A percentile compares a stretch with the other conserved stretches of the same genome.
phyloP scores from a whole-genome alignment of 352 stramenopile genomes.

The Phytophthora pisi region DNA sequence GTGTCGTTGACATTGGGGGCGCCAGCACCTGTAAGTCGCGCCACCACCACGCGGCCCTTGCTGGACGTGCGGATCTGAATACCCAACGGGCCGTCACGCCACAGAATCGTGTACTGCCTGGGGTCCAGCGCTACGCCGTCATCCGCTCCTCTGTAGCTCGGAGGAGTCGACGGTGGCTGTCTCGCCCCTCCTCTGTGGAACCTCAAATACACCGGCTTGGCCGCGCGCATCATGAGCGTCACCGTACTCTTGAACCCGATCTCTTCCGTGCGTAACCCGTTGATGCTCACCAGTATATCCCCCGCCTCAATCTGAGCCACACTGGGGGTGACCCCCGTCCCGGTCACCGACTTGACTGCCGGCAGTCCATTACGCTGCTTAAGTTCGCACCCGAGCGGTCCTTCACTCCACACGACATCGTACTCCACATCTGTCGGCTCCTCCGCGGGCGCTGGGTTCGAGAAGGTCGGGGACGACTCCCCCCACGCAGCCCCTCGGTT shows the following conservation, averaged over 20 bases:
- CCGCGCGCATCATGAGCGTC: conserved; percentile 69
- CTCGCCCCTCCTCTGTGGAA: conserved; percentile 53
- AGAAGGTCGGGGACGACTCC: conserved; percentile 15
- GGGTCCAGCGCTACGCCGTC: conserved; percentile 31
- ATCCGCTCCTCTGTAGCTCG: conserved; percentile 18
- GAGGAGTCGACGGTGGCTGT: conserved; percentile 28
- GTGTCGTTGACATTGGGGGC: conserved; percentile 53
- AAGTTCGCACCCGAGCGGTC: conserved; percentile 71
- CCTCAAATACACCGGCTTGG: conserved; percentile 79
- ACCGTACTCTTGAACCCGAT: conserved; percentile 85
- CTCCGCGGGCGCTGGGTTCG: conserved; percentile 25
- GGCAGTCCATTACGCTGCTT: conserved; percentile 76
- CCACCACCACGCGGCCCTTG: conserved; percentile 71
- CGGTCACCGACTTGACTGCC: conserved; percentile 72
- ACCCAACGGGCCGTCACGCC: conserved; percentile 74
- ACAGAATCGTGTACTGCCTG: conserved; percentile 78
- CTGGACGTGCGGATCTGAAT: conserved; percentile 82
- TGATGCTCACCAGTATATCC: conserved; percentile 78
- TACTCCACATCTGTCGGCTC: conserved; percentile 57
- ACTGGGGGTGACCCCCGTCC: conserved; percentile 57
- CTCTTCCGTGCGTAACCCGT: conserved; percentile 69
- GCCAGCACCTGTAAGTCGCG: conserved; percentile 71
- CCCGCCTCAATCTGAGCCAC: conserved; percentile 70
- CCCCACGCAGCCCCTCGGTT: conserved; percentile 30
- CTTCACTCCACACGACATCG: conserved; percentile 79